These are phyloP conservation scores for Globisporangium nagaii DNA, from an alignment of 352 stramenopile species.

Conservation along the genomic window DNA sequence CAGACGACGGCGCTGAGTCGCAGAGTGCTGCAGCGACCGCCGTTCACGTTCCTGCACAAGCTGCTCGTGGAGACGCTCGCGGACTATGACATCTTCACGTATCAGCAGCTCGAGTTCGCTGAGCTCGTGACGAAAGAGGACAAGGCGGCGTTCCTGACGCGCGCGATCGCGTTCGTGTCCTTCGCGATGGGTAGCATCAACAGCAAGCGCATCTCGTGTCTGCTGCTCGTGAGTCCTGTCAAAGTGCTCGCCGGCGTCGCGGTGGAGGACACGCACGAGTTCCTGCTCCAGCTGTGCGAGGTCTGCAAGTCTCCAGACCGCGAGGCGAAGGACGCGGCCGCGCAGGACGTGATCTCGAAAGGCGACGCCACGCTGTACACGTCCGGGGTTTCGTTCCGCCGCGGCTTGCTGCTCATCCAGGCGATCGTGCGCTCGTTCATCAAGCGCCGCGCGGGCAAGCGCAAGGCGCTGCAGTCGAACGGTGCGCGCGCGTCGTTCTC, in stretches of 20 bases:
- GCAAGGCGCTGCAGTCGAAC: constrained; percentile 23
- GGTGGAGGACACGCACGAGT: constrained; percentile 66
- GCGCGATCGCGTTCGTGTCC: constrained; percentile 70
- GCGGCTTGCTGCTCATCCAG: constrained; percentile 64
- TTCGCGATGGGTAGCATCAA: constrained; percentile 41
- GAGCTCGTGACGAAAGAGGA: constrained; percentile 61
- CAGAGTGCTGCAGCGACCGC: constrained; percentile 61
- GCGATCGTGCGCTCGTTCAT: constrained; percentile 68
- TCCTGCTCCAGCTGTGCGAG: constrained; percentile 64
- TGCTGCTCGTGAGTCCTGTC: constrained; percentile 80
- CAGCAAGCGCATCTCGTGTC: constrained; percentile 45
- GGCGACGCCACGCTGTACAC: constrained; percentile 71
- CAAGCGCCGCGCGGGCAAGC: constrained; percentile 28
- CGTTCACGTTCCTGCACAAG: constrained; percentile 84
- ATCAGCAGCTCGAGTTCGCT: constrained; percentile 59
- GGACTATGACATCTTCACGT: constrained; percentile 56
- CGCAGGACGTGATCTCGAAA: constrained; percentile 49
- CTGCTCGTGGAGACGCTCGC: constrained; percentile 63
- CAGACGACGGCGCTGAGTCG: constrained; percentile 63
- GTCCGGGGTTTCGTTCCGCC: constrained; percentile 64
- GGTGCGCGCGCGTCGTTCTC: neutral
- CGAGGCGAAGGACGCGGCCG: constrained; percentile 47
- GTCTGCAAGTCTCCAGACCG: constrained; percentile 43
- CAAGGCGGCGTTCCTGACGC: constrained; percentile 78
- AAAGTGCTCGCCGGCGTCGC: constrained; percentile 69